These are phyloP conservation scores for Trichoderma citrinoviride DNA, from an alignment of 2,329 filamentous ascomycete genomes.

Conservation along the genomic window DNA sequence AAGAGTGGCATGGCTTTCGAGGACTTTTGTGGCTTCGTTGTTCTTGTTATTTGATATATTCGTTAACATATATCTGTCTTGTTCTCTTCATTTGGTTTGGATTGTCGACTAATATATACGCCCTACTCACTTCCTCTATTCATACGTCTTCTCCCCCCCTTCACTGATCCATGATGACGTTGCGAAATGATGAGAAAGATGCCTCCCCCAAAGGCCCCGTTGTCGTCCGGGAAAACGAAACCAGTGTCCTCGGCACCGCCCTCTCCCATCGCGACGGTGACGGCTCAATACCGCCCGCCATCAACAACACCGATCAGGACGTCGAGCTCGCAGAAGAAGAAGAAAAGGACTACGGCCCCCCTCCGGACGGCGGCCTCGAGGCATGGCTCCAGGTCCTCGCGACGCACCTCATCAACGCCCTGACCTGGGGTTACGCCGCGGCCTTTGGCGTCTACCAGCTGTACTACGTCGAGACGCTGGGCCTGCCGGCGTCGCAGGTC, in stretches of 20 bases:
- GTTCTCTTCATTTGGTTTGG: background rate
- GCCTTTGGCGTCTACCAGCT: slow-evolving; percentile 56
- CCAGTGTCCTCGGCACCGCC: background rate
- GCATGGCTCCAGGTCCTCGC: slow-evolving; percentile 49
- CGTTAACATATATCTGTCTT: background rate
- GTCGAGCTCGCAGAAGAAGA: background rate
- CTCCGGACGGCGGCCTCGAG: slow-evolving; percentile 37
- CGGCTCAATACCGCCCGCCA: background rate
- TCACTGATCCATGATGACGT: slow-evolving; percentile 1
- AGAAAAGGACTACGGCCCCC: slow-evolving; percentile 23
- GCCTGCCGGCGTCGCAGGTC: slow-evolving; percentile 36
- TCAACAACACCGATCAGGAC: background rate
- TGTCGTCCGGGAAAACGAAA: background rate
- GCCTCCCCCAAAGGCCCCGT: background rate
- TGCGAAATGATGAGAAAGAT: slow-evolving; percentile 14
- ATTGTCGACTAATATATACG: background rate
- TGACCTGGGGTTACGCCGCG: slow-evolving; percentile 51
- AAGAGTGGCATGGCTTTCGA: background rate
- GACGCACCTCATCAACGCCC: slow-evolving; percentile 46
- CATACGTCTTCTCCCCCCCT: background rate
- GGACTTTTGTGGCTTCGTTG: background rate
- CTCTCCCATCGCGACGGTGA: background rate
- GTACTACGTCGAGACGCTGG: slow-evolving; percentile 41
- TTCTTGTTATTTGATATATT: slow-evolving; percentile 7
- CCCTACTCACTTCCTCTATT: background rate